Conservation (phyloP, 306 rosid genomes). For the Begonia peltatifolia region DNA sequence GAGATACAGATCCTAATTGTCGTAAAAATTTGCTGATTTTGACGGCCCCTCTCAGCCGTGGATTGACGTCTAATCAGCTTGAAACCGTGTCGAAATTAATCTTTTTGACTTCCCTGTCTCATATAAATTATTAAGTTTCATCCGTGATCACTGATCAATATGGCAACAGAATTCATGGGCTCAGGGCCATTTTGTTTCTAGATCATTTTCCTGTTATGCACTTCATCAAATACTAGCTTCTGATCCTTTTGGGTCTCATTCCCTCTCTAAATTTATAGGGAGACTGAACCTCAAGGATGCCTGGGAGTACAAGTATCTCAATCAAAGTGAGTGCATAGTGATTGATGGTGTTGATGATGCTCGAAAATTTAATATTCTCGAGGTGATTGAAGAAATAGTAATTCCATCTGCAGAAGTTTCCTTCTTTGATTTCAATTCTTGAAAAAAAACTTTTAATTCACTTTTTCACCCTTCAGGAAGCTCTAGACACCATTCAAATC, state of each 20-base stretch:
- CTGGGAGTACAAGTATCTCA: constrained; percentile 62
- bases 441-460: constrained; percentile 5
- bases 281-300: constrained; percentile 52
- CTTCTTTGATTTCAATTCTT: constrained; percentile 7
- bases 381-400: constrained; percentile 32
- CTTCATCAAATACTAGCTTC: not conserved
- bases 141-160: no score
- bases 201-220: not conserved
- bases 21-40: no score
- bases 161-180: no score
- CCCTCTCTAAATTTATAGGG: constrained; percentile 28
- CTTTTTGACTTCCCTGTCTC: no score
- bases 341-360: constrained; percentile 63
- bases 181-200: no score
- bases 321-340: constrained; percentile 55
- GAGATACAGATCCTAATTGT: no score
- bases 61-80: no score
- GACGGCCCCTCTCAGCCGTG: no score
- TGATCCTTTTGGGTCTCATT: not conserved
- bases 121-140: no score
- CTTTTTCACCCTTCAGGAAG: constrained; percentile 35
- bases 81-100: no score
- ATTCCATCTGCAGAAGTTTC: constrained; percentile 8
- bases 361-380: constrained; percentile 36
- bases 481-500: constrained; percentile 47